Conservation (phyloP, 2,329 filamentous ascomycete genomes). For the Pseudogymnoascus sp. region DNA sequence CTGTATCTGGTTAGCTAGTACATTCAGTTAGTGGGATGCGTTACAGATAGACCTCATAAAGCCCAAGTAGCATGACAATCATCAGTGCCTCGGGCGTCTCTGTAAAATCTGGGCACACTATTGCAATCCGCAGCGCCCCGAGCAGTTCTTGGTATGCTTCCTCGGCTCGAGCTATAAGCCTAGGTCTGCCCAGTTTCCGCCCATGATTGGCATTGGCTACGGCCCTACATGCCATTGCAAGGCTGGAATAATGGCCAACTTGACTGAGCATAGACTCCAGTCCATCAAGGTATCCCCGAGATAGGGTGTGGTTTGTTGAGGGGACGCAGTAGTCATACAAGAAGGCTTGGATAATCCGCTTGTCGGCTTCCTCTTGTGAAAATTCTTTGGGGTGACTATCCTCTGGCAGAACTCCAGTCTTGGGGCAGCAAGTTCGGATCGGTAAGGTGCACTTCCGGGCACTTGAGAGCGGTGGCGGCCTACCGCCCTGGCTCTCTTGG, state of each 20-base stretch:
- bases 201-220: conserved; percentile 18
- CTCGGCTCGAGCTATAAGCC: conserved; percentile 12
- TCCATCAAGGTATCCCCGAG: conserved; percentile 17
- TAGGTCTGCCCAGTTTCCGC: conserved; percentile 16
- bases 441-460: conserved; percentile 21
- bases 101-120: conserved; percentile 12
- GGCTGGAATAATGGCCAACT: conserved; percentile 16
- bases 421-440: conserved; percentile 15
- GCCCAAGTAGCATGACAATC: conserved; percentile 19
- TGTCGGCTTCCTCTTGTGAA: conserved; percentile 14
- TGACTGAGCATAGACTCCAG: conserved; percentile 15
- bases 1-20: background rate
- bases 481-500: background rate
- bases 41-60: conserved; percentile 17
- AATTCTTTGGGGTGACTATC: conserved; percentile 16
- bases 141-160: conserved; percentile 17
- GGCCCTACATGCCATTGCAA: conserved; percentile 19
- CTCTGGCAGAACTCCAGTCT: conserved; percentile 15
- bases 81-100: conserved; percentile 13
- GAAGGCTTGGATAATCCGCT: conserved; percentile 17
- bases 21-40: background rate
- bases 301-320: conserved; percentile 16
- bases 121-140: conserved; percentile 13
- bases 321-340: conserved; percentile 21
- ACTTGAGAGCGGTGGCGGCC: background rate